These are phyloP conservation scores for Bipolaris oryzae DNA, from an alignment of 2,329 filamentous ascomycete species.

Conservation along the genomic window DNA sequence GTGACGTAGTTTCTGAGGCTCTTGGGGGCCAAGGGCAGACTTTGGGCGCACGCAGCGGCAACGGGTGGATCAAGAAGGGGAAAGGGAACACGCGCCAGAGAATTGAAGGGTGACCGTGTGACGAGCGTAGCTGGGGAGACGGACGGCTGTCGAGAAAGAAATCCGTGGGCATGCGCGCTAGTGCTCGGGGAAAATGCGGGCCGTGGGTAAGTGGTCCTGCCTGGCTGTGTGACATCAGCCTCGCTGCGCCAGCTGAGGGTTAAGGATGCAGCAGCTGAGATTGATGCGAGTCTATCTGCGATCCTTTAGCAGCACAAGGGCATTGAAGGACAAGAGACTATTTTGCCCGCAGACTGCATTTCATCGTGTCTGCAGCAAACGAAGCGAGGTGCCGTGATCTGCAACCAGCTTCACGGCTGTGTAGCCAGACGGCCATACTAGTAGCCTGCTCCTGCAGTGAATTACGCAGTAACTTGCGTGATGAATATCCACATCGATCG, in stretches of 20 bases:
- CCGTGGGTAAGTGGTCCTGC: slow-evolving; percentile 18
- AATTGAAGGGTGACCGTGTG: slow-evolving; percentile 34
- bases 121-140: slow-evolving; percentile 21
- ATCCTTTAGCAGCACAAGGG: too few relatives aligned
- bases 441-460: not conserved
- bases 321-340: not conserved
- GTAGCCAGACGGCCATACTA: not conserved
- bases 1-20: slow-evolving; percentile 37
- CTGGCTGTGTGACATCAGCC: slow-evolving; percentile 18
- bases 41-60: slow-evolving; percentile 42
- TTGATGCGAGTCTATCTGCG: not conserved
- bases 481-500: not conserved
- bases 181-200: slow-evolving; percentile 30
- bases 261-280: too few relatives aligned
- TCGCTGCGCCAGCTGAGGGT: not conserved
- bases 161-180: slow-evolving; percentile 30
- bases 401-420: slow-evolving; percentile 4
- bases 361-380: slow-evolving; percentile 1
- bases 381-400: slow-evolving; percentile 9
- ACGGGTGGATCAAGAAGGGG: slow-evolving; percentile 24
- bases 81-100: slow-evolving; percentile 23
- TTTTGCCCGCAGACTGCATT: not conserved
- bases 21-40: slow-evolving; percentile 34
- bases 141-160: slow-evolving; percentile 24
- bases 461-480: not conserved